phyloP scores from a whole-genome alignment of 2,329 filamentous ascomycete species.

The Fusarium mundagurra region DNA sequence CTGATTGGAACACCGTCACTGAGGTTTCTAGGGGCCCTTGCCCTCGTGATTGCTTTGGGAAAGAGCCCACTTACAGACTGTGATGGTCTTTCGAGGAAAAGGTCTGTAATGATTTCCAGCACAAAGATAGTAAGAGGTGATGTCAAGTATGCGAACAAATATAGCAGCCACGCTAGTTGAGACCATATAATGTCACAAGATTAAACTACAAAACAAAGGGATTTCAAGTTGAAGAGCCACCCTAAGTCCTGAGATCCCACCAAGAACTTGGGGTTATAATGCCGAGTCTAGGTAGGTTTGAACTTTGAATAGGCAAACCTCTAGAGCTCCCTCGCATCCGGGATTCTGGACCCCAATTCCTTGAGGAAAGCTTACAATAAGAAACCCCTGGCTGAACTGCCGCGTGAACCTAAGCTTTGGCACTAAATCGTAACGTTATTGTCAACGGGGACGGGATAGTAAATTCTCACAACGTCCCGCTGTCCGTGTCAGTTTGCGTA shows the following conservation, averaged over 20 bases:
- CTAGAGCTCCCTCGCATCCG: neutral
- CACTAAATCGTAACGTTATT: conserved; percentile 31
- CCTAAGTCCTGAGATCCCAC: neutral
- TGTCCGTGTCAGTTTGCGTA: conserved; percentile 29
- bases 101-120: neutral
- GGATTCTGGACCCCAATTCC: neutral
- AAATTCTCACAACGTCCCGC: conserved; percentile 40
- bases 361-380: conserved; percentile 3
- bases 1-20: conserved; percentile 35
- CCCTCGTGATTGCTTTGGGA: conserved; percentile 8
- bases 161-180: conserved; percentile 20
- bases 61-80: conserved; percentile 27
- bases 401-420: conserved; percentile 23
- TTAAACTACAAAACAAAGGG: neutral
- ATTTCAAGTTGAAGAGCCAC: neutral
- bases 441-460: conserved; percentile 22
- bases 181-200: conserved; percentile 6
- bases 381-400: conserved; percentile 18
- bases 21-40: conserved; percentile 28
- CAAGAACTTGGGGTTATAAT: neutral
- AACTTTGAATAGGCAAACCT: neutral
- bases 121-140: neutral
- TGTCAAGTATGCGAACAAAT: neutral
- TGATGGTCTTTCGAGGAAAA: neutral
- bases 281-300: neutral